Base-by-base conservation (phyloP, 2,329 filamentous ascomycete genomes). In the Cladosporium cucumerinum region DNA sequence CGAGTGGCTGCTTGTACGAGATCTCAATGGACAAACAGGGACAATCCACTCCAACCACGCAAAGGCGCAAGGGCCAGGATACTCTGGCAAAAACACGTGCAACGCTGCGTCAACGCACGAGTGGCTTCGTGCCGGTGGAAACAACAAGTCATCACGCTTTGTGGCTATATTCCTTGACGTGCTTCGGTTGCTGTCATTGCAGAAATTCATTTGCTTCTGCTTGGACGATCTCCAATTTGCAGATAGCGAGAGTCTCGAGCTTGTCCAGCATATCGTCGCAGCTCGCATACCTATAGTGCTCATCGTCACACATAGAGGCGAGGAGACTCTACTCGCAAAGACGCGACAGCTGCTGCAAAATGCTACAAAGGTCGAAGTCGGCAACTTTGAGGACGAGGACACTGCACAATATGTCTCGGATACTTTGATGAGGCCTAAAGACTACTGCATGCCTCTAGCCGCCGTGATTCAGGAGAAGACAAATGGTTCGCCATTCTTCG, bases 161-260 rank as follows among this genome's bases (percentile, higher is more conserved):
- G 91, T 94, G 83, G 94, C 93, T 73, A 93, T 91, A 1, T 94
- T 96, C 71, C 80, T 97, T 54, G 93, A 97, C 70, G 89, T 97
- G 11, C 78, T 97, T 59, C 86, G 91, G 61, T 86, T 96, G 49
- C 88, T 98, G 63, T 90, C 92, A 0, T 84, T 88, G 23, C 88
- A 93, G 74, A 95, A 93, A 71, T 88, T 97, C 71, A 93, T 97
- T 62, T 96, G 92, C 72, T 88, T 97, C 70, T 93, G 89, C 71
- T 79, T 97, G 30, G 94, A 97, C 72, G 94, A 97, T 76, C 80
- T 97, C 34, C 93, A 97, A 71, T 95, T 92, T 76, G 92, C 93
- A 7, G 94, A 97, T 73, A 86, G 90, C 28, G 94, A 97, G 76
- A 95, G 90, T 16, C 79, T 95, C 57, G 92, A 96, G 65, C 81